Evolutionary conservation across 1,139 yeast species (phyloP).

Genomic region (Yamadazyma kanchanaburiensis): DNA sequence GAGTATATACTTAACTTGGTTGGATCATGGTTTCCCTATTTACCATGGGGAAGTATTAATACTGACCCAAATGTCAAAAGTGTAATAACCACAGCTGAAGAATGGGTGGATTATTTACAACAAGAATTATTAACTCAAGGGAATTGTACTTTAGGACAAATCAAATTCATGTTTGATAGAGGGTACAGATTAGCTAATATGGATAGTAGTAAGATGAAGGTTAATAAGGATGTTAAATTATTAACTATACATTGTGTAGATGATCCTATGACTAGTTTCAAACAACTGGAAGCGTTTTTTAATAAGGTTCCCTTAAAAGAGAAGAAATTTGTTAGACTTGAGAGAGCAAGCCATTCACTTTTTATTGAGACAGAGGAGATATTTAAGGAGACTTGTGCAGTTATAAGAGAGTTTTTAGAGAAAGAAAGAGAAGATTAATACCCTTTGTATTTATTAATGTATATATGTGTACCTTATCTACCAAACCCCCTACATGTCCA

Average conservation of each 20-base stretch:
- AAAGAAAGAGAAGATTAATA: slow-evolving; percentile 1
- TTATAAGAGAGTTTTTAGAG: slow-evolving; percentile 12
- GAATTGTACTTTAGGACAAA: slow-evolving; percentile 16
- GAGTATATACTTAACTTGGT: slow-evolving; percentile 10
- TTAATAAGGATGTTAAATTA: slow-evolving; percentile 11
- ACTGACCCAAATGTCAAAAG: slow-evolving; percentile 9
- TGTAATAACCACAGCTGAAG: slow-evolving; percentile 16
- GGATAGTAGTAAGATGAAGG: slow-evolving; percentile 4
- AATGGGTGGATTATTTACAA: slow-evolving; percentile 17
- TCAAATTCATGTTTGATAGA: slow-evolving; percentile 16
- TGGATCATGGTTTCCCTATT: slow-evolving; percentile 13
- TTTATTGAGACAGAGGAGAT: slow-evolving; percentile 19
- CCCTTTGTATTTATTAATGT: no score
- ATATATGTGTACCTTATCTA: no score
- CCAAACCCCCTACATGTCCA: slow-evolving; percentile 11
- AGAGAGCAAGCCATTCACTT: slow-evolving; percentile 18
- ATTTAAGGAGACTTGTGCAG: slow-evolving; percentile 12
- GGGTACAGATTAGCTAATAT: slow-evolving; percentile 13
- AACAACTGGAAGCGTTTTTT: slow-evolving; percentile 14
- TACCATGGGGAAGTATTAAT: slow-evolving; percentile 12
- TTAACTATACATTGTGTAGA: slow-evolving; percentile 16
- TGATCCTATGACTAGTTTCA: slow-evolving; percentile 16
- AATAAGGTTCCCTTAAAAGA: slow-evolving; percentile 12
- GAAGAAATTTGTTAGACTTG: slow-evolving; percentile 13
- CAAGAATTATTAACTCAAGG: slow-evolving; percentile 17